Base-by-base conservation (phyloP, 2,329 filamentous ascomycete genomes). In the Colletotrichum brevisporum region DNA sequence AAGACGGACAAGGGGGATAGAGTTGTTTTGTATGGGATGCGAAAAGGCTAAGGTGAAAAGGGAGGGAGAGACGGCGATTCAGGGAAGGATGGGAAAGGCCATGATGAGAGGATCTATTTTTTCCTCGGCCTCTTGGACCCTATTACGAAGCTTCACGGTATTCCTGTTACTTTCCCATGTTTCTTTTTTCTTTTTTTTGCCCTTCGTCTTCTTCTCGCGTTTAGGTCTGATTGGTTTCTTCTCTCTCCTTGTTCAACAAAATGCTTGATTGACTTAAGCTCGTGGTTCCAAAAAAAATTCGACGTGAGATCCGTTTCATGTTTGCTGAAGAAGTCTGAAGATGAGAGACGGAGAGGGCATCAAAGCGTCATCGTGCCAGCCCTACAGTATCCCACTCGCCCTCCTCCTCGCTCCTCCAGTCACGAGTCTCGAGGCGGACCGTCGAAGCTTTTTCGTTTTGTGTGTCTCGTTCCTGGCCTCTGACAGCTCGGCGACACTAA, bases 261-360 rank as follows among this genome's bases (percentile, higher is more conserved):
- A 75, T 69, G 72, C 74, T 75, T 75, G 73, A 72, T 75, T 74
- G 71, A 73, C 72, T 75, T 71, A 66, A 73, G 47, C 63, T 68
- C 67, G 50, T 50, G 62, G 62, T 69, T 53, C 59, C 55, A 26
- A 24, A 36, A 31, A 36, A 36, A 36, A 31, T 39, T 47, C 62
- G 18, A 47, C 16, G 39, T 67, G 63, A 31, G 16, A 57, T 51
- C 45, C 6, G 67, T 69, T 69, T 69, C 67, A 69, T 47, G 56
- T 61, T 50, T 55, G 56, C 51, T 67, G 55, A 67, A 67, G 59
- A 43, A 24, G 21, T 24, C 21, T 24, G 21, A 24, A 36, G 31
- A 36, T 36, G 31, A 36, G 31, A 36, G 10, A 36, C 27, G 6
- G 8, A 31, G 53, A 43, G 39, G 52, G 50, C 36, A 48, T 67